Conservation (phyloP, 2,329 filamentous ascomycete genomes). For the Paraphoma chrysanthemicola region DNA sequence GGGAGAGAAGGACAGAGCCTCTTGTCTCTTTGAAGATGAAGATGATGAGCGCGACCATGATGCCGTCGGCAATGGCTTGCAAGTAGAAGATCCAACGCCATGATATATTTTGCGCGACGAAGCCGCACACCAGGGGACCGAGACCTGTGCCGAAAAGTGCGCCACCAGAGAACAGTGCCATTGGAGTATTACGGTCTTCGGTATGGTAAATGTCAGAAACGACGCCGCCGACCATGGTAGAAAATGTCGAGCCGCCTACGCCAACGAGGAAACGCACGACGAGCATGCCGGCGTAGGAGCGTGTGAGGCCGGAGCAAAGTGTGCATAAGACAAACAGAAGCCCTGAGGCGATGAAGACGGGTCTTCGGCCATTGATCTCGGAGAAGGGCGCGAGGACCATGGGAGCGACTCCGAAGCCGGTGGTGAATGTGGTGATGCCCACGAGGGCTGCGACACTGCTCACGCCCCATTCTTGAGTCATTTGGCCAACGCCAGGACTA, state of each 20-base stretch:
- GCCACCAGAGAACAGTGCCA: conserved; percentile 84
- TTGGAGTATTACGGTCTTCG: conserved; percentile 81
- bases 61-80: conserved; percentile 73
- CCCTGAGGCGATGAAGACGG: conserved; percentile 79
- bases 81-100: conserved; percentile 94
- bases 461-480: conserved; percentile 71
- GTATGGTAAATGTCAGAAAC: conserved; percentile 85
- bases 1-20: conserved; percentile 78
- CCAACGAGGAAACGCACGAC: conserved; percentile 78
- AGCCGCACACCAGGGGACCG: conserved; percentile 75
- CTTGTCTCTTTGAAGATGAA: conserved; percentile 82
- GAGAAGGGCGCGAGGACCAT: conserved; percentile 90
- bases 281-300: conserved; percentile 74
- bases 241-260: conserved; percentile 78
- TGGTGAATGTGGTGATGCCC: conserved; percentile 82
- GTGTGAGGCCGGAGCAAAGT: conserved; percentile 75
- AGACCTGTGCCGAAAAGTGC: conserved; percentile 81
- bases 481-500: conserved; percentile 70
- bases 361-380: conserved; percentile 85
- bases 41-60: conserved; percentile 69
- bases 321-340: conserved; percentile 75
- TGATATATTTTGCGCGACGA: conserved; percentile 69
- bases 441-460: conserved; percentile 71
- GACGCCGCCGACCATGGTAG: conserved; percentile 90
- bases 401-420: conserved; percentile 77